Conservation (phyloP, 306 rosid species). For the Lablab purpureus region DNA sequence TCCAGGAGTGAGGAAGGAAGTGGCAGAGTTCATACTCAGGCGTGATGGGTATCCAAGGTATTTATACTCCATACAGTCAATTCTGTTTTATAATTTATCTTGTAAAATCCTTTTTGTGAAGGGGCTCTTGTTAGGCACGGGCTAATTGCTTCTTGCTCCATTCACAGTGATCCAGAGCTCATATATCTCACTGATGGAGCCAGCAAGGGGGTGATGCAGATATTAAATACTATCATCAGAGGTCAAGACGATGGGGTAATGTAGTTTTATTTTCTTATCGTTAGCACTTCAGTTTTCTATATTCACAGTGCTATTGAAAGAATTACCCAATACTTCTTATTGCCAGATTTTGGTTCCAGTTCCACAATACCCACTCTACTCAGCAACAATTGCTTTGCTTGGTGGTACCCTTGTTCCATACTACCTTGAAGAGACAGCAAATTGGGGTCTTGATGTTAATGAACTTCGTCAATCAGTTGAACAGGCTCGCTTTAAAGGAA, state of each 20-base stretch:
- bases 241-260: slow-evolving; percentile 92
- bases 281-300: not conserved
- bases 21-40: slow-evolving; percentile 85
- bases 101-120: slow-evolving; percentile 14
- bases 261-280: not conserved
- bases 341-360: slow-evolving; percentile 97
- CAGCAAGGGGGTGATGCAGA: slow-evolving; percentile 99
- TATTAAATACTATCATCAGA: slow-evolving; percentile 82
- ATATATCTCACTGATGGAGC: slow-evolving; percentile 98
- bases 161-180: slow-evolving; percentile 91
- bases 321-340: slow-evolving; percentile 36
- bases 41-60: slow-evolving; percentile 99
- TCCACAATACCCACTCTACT: slow-evolving; percentile 98
- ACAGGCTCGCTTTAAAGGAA: slow-evolving; percentile 85
- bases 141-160: slow-evolving; percentile 47
- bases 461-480: slow-evolving; percentile 76
- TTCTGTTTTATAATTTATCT: not conserved
- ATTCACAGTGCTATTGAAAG: slow-evolving; percentile 37
- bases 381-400: slow-evolving; percentile 83
- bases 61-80: slow-evolving; percentile 16
- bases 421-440: slow-evolving; percentile 97
- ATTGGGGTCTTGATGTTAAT: slow-evolving; percentile 93
- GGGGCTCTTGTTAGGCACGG: slow-evolving; percentile 38
- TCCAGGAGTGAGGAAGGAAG: slow-evolving; percentile 94
- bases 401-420: slow-evolving; percentile 98